Conservation (phyloP, 495 filamentous ascomycete species). For the Aspergillus ostianus region DNA sequence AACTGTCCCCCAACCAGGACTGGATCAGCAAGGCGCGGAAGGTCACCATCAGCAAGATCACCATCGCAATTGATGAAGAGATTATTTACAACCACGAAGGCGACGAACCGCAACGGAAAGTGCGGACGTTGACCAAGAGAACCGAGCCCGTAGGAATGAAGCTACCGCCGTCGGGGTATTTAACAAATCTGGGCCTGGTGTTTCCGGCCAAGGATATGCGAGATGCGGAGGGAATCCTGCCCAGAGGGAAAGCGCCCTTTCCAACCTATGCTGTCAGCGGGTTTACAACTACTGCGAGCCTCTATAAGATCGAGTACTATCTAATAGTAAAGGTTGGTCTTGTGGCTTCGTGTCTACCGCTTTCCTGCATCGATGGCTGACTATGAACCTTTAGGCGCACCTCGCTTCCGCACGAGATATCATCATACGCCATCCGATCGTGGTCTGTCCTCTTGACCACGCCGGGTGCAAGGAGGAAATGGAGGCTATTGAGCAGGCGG, state of each 20-base stretch:
- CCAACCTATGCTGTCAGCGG: constrained; percentile 84
- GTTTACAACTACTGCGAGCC: constrained; percentile 88
- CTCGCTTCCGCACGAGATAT: constrained; percentile 91
- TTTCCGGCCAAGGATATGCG: constrained; percentile 89
- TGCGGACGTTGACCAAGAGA: constrained; percentile 81
- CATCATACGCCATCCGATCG: constrained; percentile 84
- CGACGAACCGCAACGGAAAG: constrained; percentile 90
- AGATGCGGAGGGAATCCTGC: constrained; percentile 85
- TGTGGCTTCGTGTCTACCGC: background rate
- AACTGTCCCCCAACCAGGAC: constrained; percentile 85
- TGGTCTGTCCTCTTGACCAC: constrained; percentile 94
- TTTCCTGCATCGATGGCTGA: constrained; percentile 2
- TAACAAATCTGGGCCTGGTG: constrained; percentile 85
- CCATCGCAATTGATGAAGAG: constrained; percentile 92
- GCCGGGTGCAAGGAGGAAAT: constrained; percentile 97
- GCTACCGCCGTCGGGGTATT: constrained; percentile 81
- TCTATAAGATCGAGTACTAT: constrained; percentile 99
- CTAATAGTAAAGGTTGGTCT: constrained; percentile 81
- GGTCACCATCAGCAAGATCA: constrained; percentile 92
- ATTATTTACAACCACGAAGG: constrained; percentile 97
- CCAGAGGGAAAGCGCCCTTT: constrained; percentile 80
- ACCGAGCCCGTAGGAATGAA: constrained; percentile 77
- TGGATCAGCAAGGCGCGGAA: constrained; percentile 86
- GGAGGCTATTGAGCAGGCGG: constrained; percentile 93
- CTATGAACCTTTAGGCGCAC: constrained; percentile 61